Evolutionary conservation across 805 yeast genomes (phyloP).

Genomic region (Komagataella populi): DNA sequence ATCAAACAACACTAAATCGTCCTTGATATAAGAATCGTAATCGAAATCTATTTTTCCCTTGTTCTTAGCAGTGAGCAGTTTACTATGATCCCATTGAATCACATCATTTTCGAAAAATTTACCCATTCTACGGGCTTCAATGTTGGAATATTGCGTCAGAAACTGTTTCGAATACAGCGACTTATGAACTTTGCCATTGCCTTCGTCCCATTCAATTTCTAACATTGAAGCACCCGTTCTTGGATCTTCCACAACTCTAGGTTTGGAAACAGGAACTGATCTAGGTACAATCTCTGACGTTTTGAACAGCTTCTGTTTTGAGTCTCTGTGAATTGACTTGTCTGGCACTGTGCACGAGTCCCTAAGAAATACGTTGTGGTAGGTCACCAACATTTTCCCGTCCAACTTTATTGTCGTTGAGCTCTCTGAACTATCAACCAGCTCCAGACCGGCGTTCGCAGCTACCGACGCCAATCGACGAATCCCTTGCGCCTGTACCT

Average conservation of each 20-base stretch:
- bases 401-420: conserved; percentile 3
- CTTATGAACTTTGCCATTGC: conserved; percentile 13
- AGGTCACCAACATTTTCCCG: conserved; percentile 14
- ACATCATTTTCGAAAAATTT: conserved; percentile 21
- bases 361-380: conserved; percentile 43
- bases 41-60: conserved; percentile 10
- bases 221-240: conserved; percentile 15
- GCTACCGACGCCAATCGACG: neutral
- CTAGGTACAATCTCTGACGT: conserved; percentile 31
- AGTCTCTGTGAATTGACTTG: conserved; percentile 34
- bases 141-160: conserved; percentile 27
- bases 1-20: conserved; percentile 19
- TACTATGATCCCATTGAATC: conserved; percentile 24
- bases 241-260: conserved; percentile 14
- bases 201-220: conserved; percentile 34
- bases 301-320: conserved; percentile 54
- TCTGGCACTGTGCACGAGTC: conserved; percentile 40
- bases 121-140: conserved; percentile 19
- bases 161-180: conserved; percentile 31
- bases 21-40: conserved; percentile 26
- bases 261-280: conserved; percentile 22
- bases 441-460: neutral
- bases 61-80: conserved; percentile 12
- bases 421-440: neutral
- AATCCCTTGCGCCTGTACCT: neutral